Evolutionary conservation across 1,284 basidiomycete species (phyloP).

Genomic region (Ceratobasidium sp.): DNA sequence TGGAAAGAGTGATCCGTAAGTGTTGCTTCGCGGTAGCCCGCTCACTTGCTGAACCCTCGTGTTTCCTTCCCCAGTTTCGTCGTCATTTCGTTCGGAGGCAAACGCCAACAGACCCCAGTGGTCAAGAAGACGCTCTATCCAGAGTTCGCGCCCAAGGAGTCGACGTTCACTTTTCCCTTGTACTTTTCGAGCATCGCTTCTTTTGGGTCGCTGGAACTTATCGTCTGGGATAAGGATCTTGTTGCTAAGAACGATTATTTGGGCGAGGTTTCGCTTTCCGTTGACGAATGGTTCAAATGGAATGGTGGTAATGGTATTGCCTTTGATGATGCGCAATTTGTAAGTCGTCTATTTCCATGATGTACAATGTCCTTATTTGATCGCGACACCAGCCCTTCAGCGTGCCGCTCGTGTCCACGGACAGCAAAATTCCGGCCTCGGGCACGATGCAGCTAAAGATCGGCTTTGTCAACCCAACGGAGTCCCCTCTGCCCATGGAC

Average conservation of each 20-base stretch:
- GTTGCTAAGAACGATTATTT: slow-evolving; percentile 89
- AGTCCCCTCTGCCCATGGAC: slow-evolving; percentile 48
- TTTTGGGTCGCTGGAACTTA: slow-evolving; percentile 80
- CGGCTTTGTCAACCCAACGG: slow-evolving; percentile 67
- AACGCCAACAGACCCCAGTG: slow-evolving; percentile 79
- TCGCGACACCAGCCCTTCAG: slow-evolving; percentile 58
- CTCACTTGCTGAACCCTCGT: background rate
- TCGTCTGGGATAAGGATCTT: slow-evolving; percentile 91
- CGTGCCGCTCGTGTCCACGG: slow-evolving; percentile 68
- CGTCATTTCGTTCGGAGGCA: slow-evolving; percentile 68
- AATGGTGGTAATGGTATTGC: slow-evolving; percentile 51
- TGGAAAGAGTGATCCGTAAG: slow-evolving; percentile 76
- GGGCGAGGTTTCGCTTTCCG: slow-evolving; percentile 78
- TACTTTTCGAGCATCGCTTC: slow-evolving; percentile 75
- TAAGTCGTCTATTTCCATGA: slow-evolving; percentile 44
- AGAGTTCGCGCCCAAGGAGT: slow-evolving; percentile 69
- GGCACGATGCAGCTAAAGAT: slow-evolving; percentile 76
- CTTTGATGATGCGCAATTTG: slow-evolving; percentile 49
- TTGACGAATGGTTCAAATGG: slow-evolving; percentile 79
- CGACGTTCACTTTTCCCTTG: slow-evolving; percentile 87
- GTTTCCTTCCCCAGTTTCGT: slow-evolving; percentile 64
- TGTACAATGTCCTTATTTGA: slow-evolving; percentile 21
- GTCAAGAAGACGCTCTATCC: slow-evolving; percentile 81
- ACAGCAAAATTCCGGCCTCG: slow-evolving; percentile 63
- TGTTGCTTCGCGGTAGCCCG: slow-evolving; percentile 43